phyloP scores from a whole-genome alignment of 495 filamentous ascomycete species.

The Glarea lozoyensis region DNA sequence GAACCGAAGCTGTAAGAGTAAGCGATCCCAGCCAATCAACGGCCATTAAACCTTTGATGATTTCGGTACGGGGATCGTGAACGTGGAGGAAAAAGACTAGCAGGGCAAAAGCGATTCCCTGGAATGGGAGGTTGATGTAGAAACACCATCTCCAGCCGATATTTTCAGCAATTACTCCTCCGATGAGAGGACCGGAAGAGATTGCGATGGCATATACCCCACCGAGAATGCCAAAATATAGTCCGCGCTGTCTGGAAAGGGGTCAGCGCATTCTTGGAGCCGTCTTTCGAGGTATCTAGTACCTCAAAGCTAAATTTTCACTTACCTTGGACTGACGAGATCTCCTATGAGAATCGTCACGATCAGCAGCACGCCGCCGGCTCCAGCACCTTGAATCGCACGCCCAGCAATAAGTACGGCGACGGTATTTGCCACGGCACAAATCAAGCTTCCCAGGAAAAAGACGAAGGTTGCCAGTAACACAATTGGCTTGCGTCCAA shows the following conservation, averaged over 20 bases:
- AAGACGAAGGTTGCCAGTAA: slow-evolving; percentile 47
- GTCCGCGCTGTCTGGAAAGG: slow-evolving; percentile 41
- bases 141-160: slow-evolving; percentile 77
- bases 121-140: slow-evolving; percentile 38
- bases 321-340: slow-evolving; percentile 63
- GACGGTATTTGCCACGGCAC: slow-evolving; percentile 55
- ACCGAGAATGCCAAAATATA: slow-evolving; percentile 44
- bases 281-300: not conserved
- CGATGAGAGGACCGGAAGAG: slow-evolving; percentile 62
- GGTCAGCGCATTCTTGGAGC: not conserved
- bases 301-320: too few species aligned
- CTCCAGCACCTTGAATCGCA: slow-evolving; percentile 70
- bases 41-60: slow-evolving; percentile 56
- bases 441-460: slow-evolving; percentile 32
- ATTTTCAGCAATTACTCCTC: slow-evolving; percentile 47
- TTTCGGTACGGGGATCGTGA: slow-evolving; percentile 61
- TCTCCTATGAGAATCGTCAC: slow-evolving; percentile 75
- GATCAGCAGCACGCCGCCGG: slow-evolving; percentile 70
- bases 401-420: slow-evolving; percentile 64
- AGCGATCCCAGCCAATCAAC: slow-evolving; percentile 68
- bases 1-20: slow-evolving; percentile 56
- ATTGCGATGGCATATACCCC: slow-evolving; percentile 65
- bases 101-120: slow-evolving; percentile 32
- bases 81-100: slow-evolving; percentile 63
- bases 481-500: slow-evolving; percentile 70